phyloP scores from a whole-genome alignment of 768 basidiomycete species.

The Lyophyllum shimeji region DNA sequence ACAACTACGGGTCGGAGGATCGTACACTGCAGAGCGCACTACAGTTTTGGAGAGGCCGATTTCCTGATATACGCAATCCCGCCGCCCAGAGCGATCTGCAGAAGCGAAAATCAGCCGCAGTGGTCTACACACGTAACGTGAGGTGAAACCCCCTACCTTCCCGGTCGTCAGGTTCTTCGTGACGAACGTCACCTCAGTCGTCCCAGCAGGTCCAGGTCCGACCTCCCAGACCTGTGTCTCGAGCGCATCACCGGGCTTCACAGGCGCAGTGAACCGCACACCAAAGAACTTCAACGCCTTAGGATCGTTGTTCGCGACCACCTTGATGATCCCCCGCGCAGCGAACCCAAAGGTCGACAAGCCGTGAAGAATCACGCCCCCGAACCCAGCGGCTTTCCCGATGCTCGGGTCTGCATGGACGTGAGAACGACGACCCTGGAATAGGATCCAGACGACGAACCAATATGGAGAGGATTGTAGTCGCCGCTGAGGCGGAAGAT shows the following conservation, averaged over 20 bases:
- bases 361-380: slow-evolving; percentile 84
- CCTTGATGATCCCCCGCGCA: slow-evolving; percentile 71
- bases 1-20: neutral
- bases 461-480: slow-evolving; percentile 78
- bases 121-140: neutral
- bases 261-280: slow-evolving; percentile 79
- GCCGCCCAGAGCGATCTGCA: slow-evolving; percentile 51
- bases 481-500: slow-evolving; percentile 76
- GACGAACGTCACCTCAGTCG: slow-evolving; percentile 58
- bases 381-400: slow-evolving; percentile 75
- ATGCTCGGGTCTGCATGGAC: slow-evolving; percentile 60
- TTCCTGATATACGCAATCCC: slow-evolving; percentile 68
- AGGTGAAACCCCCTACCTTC: slow-evolving; percentile 40
- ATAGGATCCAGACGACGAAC: slow-evolving; percentile 26
- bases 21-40: neutral
- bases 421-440: neutral
- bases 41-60: slow-evolving; percentile 26
- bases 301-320: slow-evolving; percentile 60
- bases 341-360: slow-evolving; percentile 81
- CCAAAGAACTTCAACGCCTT: slow-evolving; percentile 66
- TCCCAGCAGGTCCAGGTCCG: slow-evolving; percentile 60
- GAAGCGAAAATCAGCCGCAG: neutral
- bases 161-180: slow-evolving; percentile 60
- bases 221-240: slow-evolving; percentile 83
- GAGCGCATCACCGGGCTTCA: slow-evolving; percentile 78